Evolutionary conservation across 2,329 filamentous ascomycete genomes (phyloP).

Genomic region (Podosphaera xanthii): DNA sequence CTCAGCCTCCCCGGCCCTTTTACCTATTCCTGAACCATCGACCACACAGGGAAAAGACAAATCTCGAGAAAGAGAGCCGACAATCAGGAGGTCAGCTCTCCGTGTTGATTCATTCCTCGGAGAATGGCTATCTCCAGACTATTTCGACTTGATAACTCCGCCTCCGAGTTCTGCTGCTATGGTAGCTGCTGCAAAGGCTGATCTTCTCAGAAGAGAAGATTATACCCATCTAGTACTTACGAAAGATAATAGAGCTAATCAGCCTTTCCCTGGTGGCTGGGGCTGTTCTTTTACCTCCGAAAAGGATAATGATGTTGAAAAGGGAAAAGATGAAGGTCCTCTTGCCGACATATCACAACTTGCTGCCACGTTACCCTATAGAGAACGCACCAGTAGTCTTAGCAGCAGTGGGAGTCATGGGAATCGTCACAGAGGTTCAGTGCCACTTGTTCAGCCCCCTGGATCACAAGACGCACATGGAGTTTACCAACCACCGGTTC

Average conservation of each 20-base stretch:
- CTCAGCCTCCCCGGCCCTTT: constrained; percentile 12
- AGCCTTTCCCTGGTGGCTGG: constrained; percentile 19
- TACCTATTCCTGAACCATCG: constrained; percentile 12
- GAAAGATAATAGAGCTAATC: constrained; percentile 11
- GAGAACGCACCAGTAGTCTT: constrained; percentile 16
- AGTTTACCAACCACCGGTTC: constrained; percentile 51
- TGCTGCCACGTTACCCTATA: constrained; percentile 10
- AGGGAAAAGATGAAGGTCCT: constrained; percentile 11
- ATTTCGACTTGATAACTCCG: constrained; percentile 79
- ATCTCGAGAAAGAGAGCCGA: constrained; percentile 6
- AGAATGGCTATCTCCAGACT: constrained; percentile 85
- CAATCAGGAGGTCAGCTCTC: constrained; percentile 35
- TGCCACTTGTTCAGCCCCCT: constrained; percentile 2
- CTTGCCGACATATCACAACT: constrained; percentile 11
- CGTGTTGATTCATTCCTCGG: constrained; percentile 82
- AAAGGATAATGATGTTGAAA: constrained; percentile 7
- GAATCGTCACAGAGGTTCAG: constrained; percentile 8
- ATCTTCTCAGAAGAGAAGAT: constrained; percentile 57
- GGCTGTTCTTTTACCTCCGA: constrained; percentile 13
- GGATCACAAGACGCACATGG: constrained; percentile 11
- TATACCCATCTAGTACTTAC: constrained; percentile 22
- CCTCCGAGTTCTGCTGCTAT: constrained; percentile 72
- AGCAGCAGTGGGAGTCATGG: constrained; percentile 14
- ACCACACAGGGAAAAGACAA: constrained; percentile 3
- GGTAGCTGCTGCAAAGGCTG: constrained; percentile 71